These are phyloP conservation scores for Cyberlindnera misumaiensis DNA, from an alignment of 805 yeast genomes.

Conservation along the genomic window DNA sequence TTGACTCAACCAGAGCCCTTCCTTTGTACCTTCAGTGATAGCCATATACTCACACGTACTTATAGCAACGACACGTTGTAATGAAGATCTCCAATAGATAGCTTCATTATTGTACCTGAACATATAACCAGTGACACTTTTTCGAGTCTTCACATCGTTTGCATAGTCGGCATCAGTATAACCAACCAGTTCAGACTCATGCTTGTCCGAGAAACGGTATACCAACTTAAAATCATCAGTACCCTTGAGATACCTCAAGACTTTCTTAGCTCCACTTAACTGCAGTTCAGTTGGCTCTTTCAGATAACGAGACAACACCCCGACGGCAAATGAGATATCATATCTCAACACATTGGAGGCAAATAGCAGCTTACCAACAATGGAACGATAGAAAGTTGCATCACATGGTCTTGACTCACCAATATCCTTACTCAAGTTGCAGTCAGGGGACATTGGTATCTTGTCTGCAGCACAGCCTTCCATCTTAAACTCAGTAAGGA, in stretches of 20 bases:
- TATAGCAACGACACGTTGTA: not conserved
- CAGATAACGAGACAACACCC: not conserved
- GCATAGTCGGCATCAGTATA: constrained; percentile 1
- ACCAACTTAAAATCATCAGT: not conserved
- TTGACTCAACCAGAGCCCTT: not conserved
- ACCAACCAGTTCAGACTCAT: too few species aligned
- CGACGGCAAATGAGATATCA: not conserved
- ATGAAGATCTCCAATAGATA: not conserved
- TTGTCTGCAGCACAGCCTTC: too few species aligned
- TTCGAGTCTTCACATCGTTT: not conserved
- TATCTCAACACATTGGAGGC: not conserved
- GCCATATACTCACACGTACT: not conserved
- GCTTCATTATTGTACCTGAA: not conserved
- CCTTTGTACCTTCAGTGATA: not conserved
- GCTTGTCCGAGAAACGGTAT: too few species aligned
- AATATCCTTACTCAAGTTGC: too few species aligned
- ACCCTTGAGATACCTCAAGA: not conserved
- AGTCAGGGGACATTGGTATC: too few species aligned
- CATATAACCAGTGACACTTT: not conserved
- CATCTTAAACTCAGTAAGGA: too few species aligned
- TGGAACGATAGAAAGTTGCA: not conserved
- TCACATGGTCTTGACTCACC: too few species aligned
- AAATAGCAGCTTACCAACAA: not conserved
- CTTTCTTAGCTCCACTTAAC: constrained; percentile 1
- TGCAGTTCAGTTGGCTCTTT: not conserved